Percentiles rank a stretch among this genome's conserved stretches.
Conservation (phyloP, 805 yeast genomes). For the Starmerella asiatica region DNA sequence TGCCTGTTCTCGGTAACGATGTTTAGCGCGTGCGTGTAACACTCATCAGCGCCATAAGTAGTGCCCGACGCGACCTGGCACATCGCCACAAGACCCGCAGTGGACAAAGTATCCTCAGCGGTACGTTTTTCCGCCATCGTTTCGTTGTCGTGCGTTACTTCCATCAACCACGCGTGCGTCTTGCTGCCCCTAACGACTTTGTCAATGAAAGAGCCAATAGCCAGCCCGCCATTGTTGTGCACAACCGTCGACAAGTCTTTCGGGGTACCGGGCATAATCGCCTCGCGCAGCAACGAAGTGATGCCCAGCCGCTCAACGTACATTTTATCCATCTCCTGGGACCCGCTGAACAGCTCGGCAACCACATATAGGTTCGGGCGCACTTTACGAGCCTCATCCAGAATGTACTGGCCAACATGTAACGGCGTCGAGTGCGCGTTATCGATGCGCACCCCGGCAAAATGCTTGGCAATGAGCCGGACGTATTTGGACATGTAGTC, state of each 20-base stretch:
- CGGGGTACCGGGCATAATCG: slow-evolving; percentile 91
- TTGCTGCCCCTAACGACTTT: slow-evolving; percentile 36
- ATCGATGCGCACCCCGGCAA: slow-evolving; percentile 84
- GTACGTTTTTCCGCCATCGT: slow-evolving; percentile 81
- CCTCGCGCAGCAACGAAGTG: slow-evolving; percentile 81
- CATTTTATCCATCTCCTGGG: slow-evolving; percentile 76
- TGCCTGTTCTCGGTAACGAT: slow-evolving; percentile 62
- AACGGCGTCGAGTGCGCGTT: slow-evolving; percentile 94
- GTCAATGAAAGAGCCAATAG: slow-evolving; percentile 72
- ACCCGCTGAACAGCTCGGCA: slow-evolving; percentile 88
- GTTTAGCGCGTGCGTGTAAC: slow-evolving; percentile 68
- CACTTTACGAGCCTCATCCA: slow-evolving; percentile 74
- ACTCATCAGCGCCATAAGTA: slow-evolving; percentile 86
- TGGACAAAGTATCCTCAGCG: slow-evolving; percentile 85
- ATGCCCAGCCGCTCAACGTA: slow-evolving; percentile 86
- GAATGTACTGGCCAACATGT: slow-evolving; percentile 79
- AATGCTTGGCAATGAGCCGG: slow-evolving; percentile 52
- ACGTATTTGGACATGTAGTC: slow-evolving; percentile 70
- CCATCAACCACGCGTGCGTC: slow-evolving; percentile 96
- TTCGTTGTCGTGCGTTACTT: slow-evolving; percentile 93
- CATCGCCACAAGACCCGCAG: slow-evolving; percentile 85
- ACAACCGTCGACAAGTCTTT: slow-evolving; percentile 73
- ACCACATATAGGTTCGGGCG: slow-evolving; percentile 84
- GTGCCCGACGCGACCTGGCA: slow-evolving; percentile 92
- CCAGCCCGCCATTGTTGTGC: slow-evolving; percentile 88